Base-by-base conservation (phyloP, 1,284 basidiomycete genomes). In the Mycosarcoma mackinlayi region DNA sequence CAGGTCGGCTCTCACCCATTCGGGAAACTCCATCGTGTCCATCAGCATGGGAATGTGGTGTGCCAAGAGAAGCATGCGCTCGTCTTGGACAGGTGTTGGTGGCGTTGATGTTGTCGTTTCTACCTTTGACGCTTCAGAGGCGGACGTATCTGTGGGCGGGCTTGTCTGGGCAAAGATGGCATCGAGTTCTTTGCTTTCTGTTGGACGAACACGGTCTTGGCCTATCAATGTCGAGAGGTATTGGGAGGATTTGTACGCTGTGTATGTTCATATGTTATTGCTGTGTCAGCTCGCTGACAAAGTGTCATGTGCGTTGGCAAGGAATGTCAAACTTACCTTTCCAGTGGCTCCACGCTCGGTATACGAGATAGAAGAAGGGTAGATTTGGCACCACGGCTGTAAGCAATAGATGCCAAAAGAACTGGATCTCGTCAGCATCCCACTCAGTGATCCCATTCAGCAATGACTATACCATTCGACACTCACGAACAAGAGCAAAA, bases 341-440 rank as follows among this genome's bases (percentile, higher is more conserved):
- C 75, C 77, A 79, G 46, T 79, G 77, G 35, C 67, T 73, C 57
- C 65, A 82, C 10, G 78, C 79, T 33, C 80, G 47, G 71, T 75
- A 82, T 28, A 79, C 76, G 18, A 81, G 61, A 47, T 82, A 82
- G 69, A 81, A 82, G 57, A 80, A 78, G 9, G 76, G 74, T 33
- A 82, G 33, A 47, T 82, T 82, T 48, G 80, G 80, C 1, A 82
- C 50, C 28, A 78, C 78, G 14, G 80, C 69, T 73, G 45, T 18
- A 27, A 18, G 37, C 6, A 24, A 9, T n/a, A n/a, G 19, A 23
- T 9, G 37, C 8, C 3, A 10, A 13, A 31, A 57, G 16, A n/a
- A 18, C 6, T 25, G 24, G 23, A 8, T 16, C 9, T 28, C 3
- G 19, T 52, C 23, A 56, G 35, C n/a, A 28, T n/a, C 1, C 6